Evolutionary conservation across 805 yeast genomes (phyloP), one percentile per base, ranked within the genome.

Genomic region (Yarrowia porcina): DNA sequence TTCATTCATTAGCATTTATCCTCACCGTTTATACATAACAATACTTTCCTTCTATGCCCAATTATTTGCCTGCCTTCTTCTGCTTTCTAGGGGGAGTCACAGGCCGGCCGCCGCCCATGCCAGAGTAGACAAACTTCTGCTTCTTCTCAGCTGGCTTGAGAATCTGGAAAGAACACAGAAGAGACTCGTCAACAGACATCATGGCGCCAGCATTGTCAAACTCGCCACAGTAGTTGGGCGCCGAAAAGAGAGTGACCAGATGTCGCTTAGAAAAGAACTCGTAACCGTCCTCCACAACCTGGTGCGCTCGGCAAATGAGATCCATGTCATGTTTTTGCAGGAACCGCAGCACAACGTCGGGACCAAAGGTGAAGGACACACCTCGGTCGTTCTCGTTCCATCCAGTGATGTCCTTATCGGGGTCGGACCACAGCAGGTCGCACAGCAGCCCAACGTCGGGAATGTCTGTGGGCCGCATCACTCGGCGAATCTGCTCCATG

Each of bases 321-420:
- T 94, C 98, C 94, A 93, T 89, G 74, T 93, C 98, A 76, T 93
- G 98, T 73, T 91, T 92, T 75, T 93, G 97, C 75, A 94, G 79
- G 75, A 93, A 93, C 77, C 98, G 83, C 68, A 96, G 89, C 62
- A 93, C 98, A 61, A 93, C 98, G 75, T 93, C 99, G 10, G 98
- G 98, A n/a, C 98, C 98, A 78, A 94, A 93, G n/a, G 98, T 93
- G 77, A 92, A 93, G 25, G 97, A 91, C 66, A 93, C 98, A 74
- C 98, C 98, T 78, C 99, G 89, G 79, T 94, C 99, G 76, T 94
- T 93, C 79, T 94, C 99, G 70, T 96, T 88, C 99, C 99, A 93
- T 18, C 98, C 99, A 33, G 94, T 90, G 69, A 93, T 92, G 77
- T 92, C 97, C 77, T 94, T 93, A 77, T 93, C 98, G 25, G 99